Conservation (phyloP, 805 yeast genomes). For the Middelhovenomyces tepae region DNA sequence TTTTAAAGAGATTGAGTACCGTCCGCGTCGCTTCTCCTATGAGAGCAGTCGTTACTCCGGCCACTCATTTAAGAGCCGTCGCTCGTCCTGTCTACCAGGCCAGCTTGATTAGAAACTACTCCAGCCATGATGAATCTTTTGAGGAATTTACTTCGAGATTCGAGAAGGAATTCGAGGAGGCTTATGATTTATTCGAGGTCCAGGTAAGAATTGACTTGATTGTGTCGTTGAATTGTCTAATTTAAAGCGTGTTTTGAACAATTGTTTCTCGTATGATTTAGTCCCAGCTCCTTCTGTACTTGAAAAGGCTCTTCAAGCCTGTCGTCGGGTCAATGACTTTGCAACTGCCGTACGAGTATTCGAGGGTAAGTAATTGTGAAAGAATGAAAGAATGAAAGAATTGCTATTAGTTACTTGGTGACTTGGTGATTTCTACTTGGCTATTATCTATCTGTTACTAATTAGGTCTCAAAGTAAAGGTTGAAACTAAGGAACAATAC, state of each 20-base stretch:
- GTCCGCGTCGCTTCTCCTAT: not conserved
- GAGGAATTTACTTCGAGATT: slow-evolving; percentile 87
- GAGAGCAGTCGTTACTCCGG: not conserved
- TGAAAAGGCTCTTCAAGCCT: slow-evolving; percentile 92
- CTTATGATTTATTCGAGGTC: slow-evolving; percentile 78
- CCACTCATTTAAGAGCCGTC: slow-evolving; percentile 2
- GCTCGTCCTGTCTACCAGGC: slow-evolving; percentile 10
- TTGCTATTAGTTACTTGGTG: too few relatives aligned
- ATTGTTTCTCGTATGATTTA: slow-evolving; percentile 95
- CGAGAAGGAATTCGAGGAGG: slow-evolving; percentile 94
- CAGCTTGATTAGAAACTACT: slow-evolving; percentile 51
- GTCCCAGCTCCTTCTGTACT: slow-evolving; percentile 97
- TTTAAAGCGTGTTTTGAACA: slow-evolving; percentile 85
- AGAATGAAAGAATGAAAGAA: too few relatives aligned
- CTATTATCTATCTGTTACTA: too few relatives aligned
- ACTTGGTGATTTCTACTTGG: too few relatives aligned
- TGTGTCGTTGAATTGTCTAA: slow-evolving; percentile 4
- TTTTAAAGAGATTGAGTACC: too few relatives aligned
- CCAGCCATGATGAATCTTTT: slow-evolving; percentile 80
- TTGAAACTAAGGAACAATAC: slow-evolving; percentile 89
- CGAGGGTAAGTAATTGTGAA: slow-evolving; percentile 52
- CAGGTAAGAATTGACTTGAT: slow-evolving; percentile 33
- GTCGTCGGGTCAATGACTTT: slow-evolving; percentile 97
- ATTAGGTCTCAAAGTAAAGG: slow-evolving; percentile 74
- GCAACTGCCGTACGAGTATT: slow-evolving; percentile 98